Conservation (phyloP, 2,329 filamentous ascomycete species). For the Emmonsiellopsis sp. region DNA sequence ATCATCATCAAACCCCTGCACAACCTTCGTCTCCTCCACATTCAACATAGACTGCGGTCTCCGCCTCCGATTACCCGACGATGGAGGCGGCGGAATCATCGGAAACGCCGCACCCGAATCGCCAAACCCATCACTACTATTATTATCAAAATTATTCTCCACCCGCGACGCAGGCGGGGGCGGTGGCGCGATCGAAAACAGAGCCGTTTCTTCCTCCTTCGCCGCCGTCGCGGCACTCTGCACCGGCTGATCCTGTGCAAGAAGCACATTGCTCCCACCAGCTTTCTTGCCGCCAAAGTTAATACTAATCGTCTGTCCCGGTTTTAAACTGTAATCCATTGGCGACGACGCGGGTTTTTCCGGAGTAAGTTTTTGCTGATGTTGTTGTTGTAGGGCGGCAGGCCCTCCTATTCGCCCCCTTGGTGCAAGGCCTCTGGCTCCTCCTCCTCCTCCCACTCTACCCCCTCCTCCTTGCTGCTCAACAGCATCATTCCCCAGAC, state of each 20-base stretch:
- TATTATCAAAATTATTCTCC: slow-evolving; percentile 8
- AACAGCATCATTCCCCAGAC: slow-evolving; percentile 27
- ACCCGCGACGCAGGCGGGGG: slow-evolving; percentile 8
- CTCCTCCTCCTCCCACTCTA: slow-evolving; percentile 14
- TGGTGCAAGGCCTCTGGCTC: slow-evolving; percentile 5
- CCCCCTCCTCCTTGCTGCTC: background rate
- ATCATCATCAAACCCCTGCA: slow-evolving; percentile 65
- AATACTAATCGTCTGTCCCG: slow-evolving; percentile 80
- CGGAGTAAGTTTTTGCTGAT: background rate
- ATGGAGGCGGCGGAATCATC: slow-evolving; percentile 59
- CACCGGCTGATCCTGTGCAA: background rate
- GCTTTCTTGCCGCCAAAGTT: slow-evolving; percentile 51
- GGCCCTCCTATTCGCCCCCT: background rate
- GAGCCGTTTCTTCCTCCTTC: slow-evolving; percentile 34
- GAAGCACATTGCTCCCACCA: background rate
- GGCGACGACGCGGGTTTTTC: slow-evolving; percentile 20
- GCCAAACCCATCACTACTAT: background rate
- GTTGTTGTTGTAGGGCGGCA: too few relatives aligned
- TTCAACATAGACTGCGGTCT: slow-evolving; percentile 44
- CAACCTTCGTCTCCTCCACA: slow-evolving; percentile 30
- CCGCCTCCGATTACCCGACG: slow-evolving; percentile 49
- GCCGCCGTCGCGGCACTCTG: slow-evolving; percentile 8
- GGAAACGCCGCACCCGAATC: slow-evolving; percentile 14
- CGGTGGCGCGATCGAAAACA: slow-evolving; percentile 70
- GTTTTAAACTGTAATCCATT: slow-evolving; percentile 76